A percentile compares a stretch with the other conserved stretches of the same genome.
phyloP scores from a whole-genome alignment of 2,329 filamentous ascomycete species.

The Neoscytalidium dimidiatum region DNA sequence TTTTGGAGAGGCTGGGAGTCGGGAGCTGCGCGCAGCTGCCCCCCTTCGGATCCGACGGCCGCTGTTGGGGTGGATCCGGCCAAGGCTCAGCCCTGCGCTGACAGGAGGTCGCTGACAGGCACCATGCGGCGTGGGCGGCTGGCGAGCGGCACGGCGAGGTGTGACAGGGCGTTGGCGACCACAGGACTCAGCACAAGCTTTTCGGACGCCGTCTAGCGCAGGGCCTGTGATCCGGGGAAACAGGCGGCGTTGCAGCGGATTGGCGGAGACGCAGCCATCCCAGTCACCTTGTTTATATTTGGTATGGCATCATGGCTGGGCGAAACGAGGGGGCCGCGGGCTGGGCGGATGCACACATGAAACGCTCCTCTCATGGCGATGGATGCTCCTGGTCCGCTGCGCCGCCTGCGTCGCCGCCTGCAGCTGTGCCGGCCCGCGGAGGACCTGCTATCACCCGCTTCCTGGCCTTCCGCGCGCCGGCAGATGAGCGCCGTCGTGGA shows the following conservation, averaged over 20 bases:
- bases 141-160: slow-evolving; percentile 7
- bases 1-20: slow-evolving; percentile 12
- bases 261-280: not conserved
- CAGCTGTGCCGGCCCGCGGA: not conserved
- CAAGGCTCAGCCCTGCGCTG: slow-evolving; percentile 14
- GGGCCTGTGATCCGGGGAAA: slow-evolving; percentile 1
- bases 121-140: not conserved
- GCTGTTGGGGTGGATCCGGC: not conserved
- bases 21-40: slow-evolving; percentile 1
- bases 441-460: not conserved
- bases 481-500: not conserved
- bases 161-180: not conserved
- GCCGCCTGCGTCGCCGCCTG: not conserved
- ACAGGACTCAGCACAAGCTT: slow-evolving; percentile 11
- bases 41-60: not conserved
- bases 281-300: slow-evolving; percentile 6
- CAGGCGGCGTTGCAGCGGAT: not conserved
- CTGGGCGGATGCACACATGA: not conserved
- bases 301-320: slow-evolving; percentile 4
- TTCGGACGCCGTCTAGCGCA: not conserved
- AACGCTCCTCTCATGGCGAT: not conserved
- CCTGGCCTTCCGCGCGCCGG: too few species aligned
- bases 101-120: not conserved
- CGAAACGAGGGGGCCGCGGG: slow-evolving; percentile 2
- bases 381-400: not conserved